Base-by-base conservation (phyloP, 2,329 filamentous ascomycete genomes). In the Aspergillus terreus region DNA sequence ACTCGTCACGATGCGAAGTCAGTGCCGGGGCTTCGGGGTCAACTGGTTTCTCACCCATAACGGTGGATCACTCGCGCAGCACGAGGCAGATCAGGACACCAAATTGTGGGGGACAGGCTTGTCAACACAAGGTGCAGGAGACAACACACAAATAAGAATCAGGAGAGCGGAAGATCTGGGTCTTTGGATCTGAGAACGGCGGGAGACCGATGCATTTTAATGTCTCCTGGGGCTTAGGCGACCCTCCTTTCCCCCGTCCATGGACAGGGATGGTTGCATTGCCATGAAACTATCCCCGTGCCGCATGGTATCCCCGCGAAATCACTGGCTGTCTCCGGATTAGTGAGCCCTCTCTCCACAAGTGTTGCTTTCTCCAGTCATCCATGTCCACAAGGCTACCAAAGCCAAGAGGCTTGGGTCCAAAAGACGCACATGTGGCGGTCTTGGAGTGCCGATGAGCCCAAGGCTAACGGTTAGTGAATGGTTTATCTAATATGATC, bases 361-460 rank as follows among this genome's bases (percentile, higher is more conserved):
- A n/a, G 15, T 42, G 7, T 11, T 30, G 27, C 9, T 40, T 33
- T 35, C n/a, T n/a, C 44, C 21, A 6, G 11, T 30, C 14, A 23
- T 19, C 10, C 10, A 46, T 33, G 11, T n/a, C 35, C 33, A 19
- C 44, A 42, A 41, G 15, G n/a, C 25, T 30, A 21, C 15, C 23
- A 25, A 23, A 27, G 49, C 52, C 52, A 54, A 51, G 52, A 51
- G 45, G 35, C 45, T 54, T 54, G 45, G 38, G 45, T 40, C 33
- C 30, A 42, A 44, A 32, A 47, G n/a, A 47, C 41, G 21, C 33
- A n/a, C 12, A 14, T 4, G 40, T 51, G 48, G 48, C 51, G 44
- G n/a, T 17, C 42, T 47, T 47, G 47, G 33, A 32, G 21, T 36
- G 35, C 19, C 19, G 35, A 41, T 44, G 43, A 17, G 12, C 19